Evolutionary conservation across 306 rosid genomes (phyloP).

Genomic region (Aeschynomene evenia): DNA sequence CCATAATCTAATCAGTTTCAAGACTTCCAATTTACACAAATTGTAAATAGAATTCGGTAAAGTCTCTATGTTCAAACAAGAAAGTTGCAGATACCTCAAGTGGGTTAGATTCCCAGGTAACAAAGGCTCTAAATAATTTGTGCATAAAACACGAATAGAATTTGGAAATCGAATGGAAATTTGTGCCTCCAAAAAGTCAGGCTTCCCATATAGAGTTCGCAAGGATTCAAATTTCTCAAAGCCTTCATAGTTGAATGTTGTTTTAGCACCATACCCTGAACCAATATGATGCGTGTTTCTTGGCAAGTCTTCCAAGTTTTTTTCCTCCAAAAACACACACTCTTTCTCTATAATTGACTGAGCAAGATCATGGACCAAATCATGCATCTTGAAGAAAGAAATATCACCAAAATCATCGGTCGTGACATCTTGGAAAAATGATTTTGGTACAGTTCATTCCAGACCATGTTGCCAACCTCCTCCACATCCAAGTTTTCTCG

Average conservation of each 20-base stretch:
- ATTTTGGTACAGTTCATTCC: not conserved
- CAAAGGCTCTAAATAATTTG: rapidly evolving
- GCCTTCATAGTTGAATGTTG: not conserved
- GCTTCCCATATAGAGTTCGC: not conserved
- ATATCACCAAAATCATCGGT: too few relatives aligned
- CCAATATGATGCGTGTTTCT: not conserved
- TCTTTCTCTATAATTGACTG: not conserved
- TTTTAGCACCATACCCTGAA: rapidly evolving
- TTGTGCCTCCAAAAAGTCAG: too few relatives aligned
- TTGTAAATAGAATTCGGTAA: not conserved
- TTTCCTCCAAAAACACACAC: not conserved
- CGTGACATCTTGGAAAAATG: not conserved
- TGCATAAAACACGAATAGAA: not conserved
- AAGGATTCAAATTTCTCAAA: not conserved
- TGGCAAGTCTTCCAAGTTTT: not conserved
- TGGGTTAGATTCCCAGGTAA: not conserved
- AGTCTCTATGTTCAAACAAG: rapidly evolving
- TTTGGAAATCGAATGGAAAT: not conserved
- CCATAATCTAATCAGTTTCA: not conserved
- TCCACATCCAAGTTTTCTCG: not conserved
- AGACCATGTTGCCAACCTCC: not conserved
- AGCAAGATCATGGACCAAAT: not conserved
- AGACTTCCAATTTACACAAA: not conserved
- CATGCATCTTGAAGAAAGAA: conserved; percentile 2
- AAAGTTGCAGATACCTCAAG: conserved; percentile 2